Percentiles rank a stretch among this genome's conserved stretches.
These are phyloP conservation scores for Ramichloridium luteum DNA, from an alignment of 2,329 filamentous ascomycete genomes.

Conservation along the genomic window DNA sequence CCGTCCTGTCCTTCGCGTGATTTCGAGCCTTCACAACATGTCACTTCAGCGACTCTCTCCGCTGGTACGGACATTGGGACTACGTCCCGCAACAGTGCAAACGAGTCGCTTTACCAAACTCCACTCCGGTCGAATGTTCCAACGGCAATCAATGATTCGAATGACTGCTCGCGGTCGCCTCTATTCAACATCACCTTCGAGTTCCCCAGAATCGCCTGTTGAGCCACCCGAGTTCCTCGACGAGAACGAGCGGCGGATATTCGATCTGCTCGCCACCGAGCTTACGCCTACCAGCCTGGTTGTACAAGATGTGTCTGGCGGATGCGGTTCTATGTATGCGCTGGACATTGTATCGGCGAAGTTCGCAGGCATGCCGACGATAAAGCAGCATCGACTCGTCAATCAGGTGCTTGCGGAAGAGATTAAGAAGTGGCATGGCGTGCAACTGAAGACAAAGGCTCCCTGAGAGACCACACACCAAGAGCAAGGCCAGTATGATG, in stretches of 20 bases:
- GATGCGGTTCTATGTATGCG: conserved; percentile 79
- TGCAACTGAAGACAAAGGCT: conserved; percentile 63
- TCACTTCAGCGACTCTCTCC: too few relatives aligned
- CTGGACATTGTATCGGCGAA: conserved; percentile 61
- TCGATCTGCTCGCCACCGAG: conserved; percentile 33
- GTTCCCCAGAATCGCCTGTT: conserved; percentile 6
- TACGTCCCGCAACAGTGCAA: too few relatives aligned
- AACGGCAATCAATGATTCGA: too few relatives aligned
- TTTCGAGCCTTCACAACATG: too few relatives aligned
- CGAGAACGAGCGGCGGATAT: conserved; percentile 35
- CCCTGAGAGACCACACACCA: conserved; percentile 20
- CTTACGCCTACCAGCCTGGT: conserved; percentile 34
- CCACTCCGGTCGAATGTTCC: too few relatives aligned
- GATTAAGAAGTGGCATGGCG: conserved; percentile 70
- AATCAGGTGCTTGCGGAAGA: conserved; percentile 62
- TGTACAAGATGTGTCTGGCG: conserved; percentile 68
- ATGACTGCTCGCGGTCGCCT: conserved; percentile 1
- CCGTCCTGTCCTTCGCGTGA: too few relatives aligned
- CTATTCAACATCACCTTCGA: conserved; percentile 2
- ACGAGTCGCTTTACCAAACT: too few relatives aligned
- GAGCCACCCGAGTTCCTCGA: conserved; percentile 37
- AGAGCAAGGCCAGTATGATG: not conserved
- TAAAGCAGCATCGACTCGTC: conserved; percentile 75
- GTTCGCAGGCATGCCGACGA: conserved; percentile 58
- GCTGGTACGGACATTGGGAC: too few relatives aligned